phyloP scores from a whole-genome alignment of 768 basidiomycete genomes.

The Leucocoprinus sp. region DNA sequence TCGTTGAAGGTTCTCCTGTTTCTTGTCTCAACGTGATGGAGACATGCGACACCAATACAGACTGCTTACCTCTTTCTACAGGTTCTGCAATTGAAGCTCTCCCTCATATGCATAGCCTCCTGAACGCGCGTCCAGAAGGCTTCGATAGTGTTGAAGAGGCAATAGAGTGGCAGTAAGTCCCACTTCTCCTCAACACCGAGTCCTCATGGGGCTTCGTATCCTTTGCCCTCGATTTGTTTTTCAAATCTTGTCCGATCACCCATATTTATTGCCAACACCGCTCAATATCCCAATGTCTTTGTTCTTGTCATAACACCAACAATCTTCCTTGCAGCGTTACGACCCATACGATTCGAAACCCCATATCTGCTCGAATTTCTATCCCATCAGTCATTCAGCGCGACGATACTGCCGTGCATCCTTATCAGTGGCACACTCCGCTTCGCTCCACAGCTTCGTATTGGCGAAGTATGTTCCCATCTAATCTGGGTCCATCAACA shows the following conservation, averaged over 20 bases:
- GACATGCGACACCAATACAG: not conserved
- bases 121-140: slow-evolving; percentile 78
- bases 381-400: slow-evolving; percentile 71
- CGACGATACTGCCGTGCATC: slow-evolving; percentile 28
- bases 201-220: not conserved
- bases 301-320: not conserved
- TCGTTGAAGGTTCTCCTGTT: slow-evolving; percentile 65
- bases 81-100: slow-evolving; percentile 92
- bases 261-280: too few species aligned
- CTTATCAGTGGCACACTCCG: slow-evolving; percentile 78
- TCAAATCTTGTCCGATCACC: not conserved
- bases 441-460: slow-evolving; percentile 78
- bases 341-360: slow-evolving; percentile 78
- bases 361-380: slow-evolving; percentile 78
- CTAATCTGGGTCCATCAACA: not conserved
- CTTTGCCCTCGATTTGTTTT: not conserved
- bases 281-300: not conserved
- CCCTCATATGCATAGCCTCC: slow-evolving; percentile 83
- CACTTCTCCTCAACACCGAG: not conserved
- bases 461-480: slow-evolving; percentile 59
- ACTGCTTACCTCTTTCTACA: slow-evolving; percentile 19
- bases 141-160: slow-evolving; percentile 81
- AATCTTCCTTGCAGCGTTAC: slow-evolving; percentile 41
- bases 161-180: slow-evolving; percentile 90
- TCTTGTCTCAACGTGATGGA: not conserved